These are phyloP conservation scores for Nymphaea thermarum DNA, from an alignment of 164 flowering plant genomes.

Conservation along the genomic window DNA sequence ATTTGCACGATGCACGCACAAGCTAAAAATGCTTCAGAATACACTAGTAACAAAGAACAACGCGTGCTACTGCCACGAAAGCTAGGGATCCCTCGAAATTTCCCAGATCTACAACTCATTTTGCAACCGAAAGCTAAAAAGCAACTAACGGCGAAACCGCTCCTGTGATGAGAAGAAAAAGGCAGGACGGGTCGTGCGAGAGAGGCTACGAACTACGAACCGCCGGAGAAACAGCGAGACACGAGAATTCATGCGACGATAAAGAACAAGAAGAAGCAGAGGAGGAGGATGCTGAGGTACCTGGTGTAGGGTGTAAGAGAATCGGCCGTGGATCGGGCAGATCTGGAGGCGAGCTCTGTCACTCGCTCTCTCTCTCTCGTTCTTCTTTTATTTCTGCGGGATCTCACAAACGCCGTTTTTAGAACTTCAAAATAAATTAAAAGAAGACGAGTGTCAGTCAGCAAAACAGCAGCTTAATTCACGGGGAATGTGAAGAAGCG, in stretches of 20 bases:
- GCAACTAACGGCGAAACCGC: not conserved
- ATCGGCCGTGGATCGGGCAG: not conserved
- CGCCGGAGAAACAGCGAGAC: not conserved
- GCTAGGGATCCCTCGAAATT: not conserved
- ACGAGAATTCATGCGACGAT: not conserved
- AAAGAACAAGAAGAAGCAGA: not conserved
- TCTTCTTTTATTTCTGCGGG: not conserved
- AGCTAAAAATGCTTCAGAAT: not conserved
- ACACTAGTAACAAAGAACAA: not conserved
- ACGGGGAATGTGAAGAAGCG: not conserved
- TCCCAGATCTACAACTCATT: not conserved
- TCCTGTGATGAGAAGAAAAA: too few relatives aligned
- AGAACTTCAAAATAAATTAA: too few relatives aligned
- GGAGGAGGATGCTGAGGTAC: not conserved
- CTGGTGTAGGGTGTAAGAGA: not conserved
- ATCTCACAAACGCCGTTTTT: too few relatives aligned
- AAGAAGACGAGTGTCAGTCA: too few relatives aligned
- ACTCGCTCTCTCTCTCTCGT: not conserved
- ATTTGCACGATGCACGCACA: not conserved
- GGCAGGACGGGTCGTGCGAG: not conserved
- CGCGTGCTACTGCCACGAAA: not conserved
- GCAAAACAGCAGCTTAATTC: too few relatives aligned
- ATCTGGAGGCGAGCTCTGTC: not conserved
- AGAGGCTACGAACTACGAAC: not conserved
- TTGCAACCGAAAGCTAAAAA: not conserved